phyloP scores from a whole-genome alignment of 106 monocot species.

The Acanthochlamys bracteata region DNA sequence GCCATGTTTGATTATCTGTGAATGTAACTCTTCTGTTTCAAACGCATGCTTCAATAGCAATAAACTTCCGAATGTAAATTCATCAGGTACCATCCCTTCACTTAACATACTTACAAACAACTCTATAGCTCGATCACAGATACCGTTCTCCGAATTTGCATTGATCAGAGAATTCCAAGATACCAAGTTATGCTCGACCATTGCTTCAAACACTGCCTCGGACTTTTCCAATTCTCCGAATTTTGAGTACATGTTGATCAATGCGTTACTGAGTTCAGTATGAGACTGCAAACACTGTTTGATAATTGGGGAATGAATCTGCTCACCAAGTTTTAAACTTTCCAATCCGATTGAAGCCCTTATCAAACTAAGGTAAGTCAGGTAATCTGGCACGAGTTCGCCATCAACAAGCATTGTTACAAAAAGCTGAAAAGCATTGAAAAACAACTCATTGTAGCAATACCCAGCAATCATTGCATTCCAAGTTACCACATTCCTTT shows the following conservation, averaged over 20 bases:
- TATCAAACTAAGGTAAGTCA: slow-evolving; percentile 23
- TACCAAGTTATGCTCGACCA: slow-evolving; percentile 12
- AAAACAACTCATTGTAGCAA: slow-evolving; percentile 14
- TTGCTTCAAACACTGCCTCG: slow-evolving; percentile 14
- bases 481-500: slow-evolving; percentile 30
- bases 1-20: slow-evolving; percentile 15
- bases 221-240: slow-evolving; percentile 9
- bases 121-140: not conserved
- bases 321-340: slow-evolving; percentile 4
- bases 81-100: slow-evolving; percentile 15
- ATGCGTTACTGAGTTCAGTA: slow-evolving; percentile 18
- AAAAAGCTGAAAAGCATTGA: slow-evolving; percentile 14
- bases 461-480: slow-evolving; percentile 32
- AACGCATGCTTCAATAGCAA: slow-evolving; percentile 8
- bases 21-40: slow-evolving; percentile 15
- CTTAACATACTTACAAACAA: slow-evolving; percentile 18
- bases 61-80: slow-evolving; percentile 26
- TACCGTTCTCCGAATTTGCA: not conserved
- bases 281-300: slow-evolving; percentile 12
- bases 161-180: slow-evolving; percentile 31
- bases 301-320: slow-evolving; percentile 23
- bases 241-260: slow-evolving; percentile 23
- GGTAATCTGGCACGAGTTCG: slow-evolving; percentile 2
- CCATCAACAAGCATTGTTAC: slow-evolving; percentile 13
- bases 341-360: slow-evolving; percentile 11